Evolutionary conservation across 306 rosid genomes (phyloP), one percentile per base, ranked within the genome.

Genomic region (Betula pendula): DNA sequence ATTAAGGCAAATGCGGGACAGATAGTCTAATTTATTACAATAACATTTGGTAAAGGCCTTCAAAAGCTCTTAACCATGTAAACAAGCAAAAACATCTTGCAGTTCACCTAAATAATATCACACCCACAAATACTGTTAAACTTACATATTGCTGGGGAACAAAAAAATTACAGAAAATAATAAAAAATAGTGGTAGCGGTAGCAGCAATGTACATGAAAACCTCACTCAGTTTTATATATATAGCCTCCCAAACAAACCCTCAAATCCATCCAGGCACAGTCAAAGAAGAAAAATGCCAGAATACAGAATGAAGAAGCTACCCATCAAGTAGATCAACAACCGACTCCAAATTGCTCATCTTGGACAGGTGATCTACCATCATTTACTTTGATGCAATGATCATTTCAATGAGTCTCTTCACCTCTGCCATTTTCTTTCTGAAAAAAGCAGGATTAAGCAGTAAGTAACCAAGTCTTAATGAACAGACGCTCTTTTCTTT

Each of bases 391-490:
- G 81, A 78, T 31, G 68, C 65, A 68, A 49, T 79, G 68, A 75
- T 51, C 51, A 52, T 62, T 72, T 83, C 71, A 44, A 63, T 52
- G 76, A 75, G 63, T 75, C 53, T 35, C 60, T 84, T 90, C 88
- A 93, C 82, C 96, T 89, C 78, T 88, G 90, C 97, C 97, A 93
- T 80, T 85, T 90, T 83, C 89, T 93, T 87, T 93, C 97, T 93
- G 97, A 76, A 87, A 80, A 58, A 79, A 82, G 72, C 68, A 85
- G 31, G 79, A 76, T 71, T 52, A 78, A 82, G 74, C n/a, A 77
- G 71, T 85, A 14, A 83, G 85, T 52, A 60, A 70, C n/a, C 8
- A 19, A 58, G 68, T 71, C 15, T 69, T 11, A 67, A 59, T 48
- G 53, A 50, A 80, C 43, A 59, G 20, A n/a, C 40, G 50, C 58